Conservation (phyloP, 2,329 filamentous ascomycete genomes). For the Aspergillus felis region DNA sequence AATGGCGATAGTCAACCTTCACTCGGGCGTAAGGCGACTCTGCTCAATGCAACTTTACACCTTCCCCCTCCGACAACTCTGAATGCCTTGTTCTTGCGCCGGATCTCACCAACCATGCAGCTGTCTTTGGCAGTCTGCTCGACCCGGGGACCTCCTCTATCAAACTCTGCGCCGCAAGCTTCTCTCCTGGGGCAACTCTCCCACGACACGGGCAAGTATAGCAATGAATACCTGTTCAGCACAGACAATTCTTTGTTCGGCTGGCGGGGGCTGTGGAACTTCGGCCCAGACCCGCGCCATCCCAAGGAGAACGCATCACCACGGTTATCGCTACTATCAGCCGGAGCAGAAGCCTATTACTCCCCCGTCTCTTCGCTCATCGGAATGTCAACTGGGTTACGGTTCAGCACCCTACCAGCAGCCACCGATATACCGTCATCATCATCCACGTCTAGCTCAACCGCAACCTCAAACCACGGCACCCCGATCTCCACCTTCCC, state of each 20-base stretch:
- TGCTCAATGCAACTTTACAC: slow-evolving; percentile 45
- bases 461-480: slow-evolving; percentile 20
- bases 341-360: slow-evolving; percentile 92
- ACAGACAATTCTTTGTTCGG: slow-evolving; percentile 89
- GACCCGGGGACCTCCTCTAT: slow-evolving; percentile 37
- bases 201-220: slow-evolving; percentile 83
- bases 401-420: slow-evolving; percentile 81
- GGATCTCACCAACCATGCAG: slow-evolving; percentile 73
- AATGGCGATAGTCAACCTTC: background rate
- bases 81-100: slow-evolving; percentile 77
- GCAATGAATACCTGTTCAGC: slow-evolving; percentile 83
- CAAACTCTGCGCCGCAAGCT: slow-evolving; percentile 43
- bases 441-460: slow-evolving; percentile 15
- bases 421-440: slow-evolving; percentile 27
- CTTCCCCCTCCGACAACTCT: slow-evolving; percentile 70
- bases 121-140: slow-evolving; percentile 64
- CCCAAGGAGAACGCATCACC: slow-evolving; percentile 44
- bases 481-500: slow-evolving; percentile 67
- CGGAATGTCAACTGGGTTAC: slow-evolving; percentile 79
- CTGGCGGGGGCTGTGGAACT: slow-evolving; percentile 88
- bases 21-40: slow-evolving; percentile 34
- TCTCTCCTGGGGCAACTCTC: slow-evolving; percentile 44
- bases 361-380: slow-evolving; percentile 91
- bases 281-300: slow-evolving; percentile 62
- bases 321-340: slow-evolving; percentile 76